Conservation (phyloP, 495 filamentous ascomycete species). For the Penicillium egyptiacum region DNA sequence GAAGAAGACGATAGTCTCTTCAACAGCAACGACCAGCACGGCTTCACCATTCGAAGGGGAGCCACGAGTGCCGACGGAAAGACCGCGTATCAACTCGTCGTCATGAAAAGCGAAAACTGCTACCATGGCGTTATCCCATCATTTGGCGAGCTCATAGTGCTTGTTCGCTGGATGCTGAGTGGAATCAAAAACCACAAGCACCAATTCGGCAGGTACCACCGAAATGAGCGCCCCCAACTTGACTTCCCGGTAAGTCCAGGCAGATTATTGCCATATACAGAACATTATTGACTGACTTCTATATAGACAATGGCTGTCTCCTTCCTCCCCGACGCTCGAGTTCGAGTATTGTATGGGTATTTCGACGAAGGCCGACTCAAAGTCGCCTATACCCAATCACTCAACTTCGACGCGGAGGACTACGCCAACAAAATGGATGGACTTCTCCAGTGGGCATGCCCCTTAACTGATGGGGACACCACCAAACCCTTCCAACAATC, state of each 20-base stretch:
- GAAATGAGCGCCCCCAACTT: neutral
- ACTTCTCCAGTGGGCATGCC: slow-evolving; percentile 13
- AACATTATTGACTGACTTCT: neutral
- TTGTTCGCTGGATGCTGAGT: slow-evolving; percentile 12
- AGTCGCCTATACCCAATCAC: slow-evolving; percentile 6
- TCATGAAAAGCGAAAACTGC: slow-evolving; percentile 3
- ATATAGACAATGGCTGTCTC: slow-evolving; percentile 15
- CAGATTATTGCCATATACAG: neutral
- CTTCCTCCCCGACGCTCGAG: slow-evolving; percentile 8
- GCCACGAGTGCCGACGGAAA: neutral
- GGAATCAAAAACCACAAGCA: neutral
- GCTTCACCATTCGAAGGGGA: slow-evolving; percentile 2
- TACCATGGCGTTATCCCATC: neutral
- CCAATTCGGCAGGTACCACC: neutral
- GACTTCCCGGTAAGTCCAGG: slow-evolving; percentile 9
- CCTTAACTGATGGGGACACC: neutral
- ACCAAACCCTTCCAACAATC: slow-evolving; percentile 8
- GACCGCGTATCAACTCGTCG: neutral
- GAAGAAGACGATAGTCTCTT: neutral
- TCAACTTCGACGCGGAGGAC: slow-evolving; percentile 6
- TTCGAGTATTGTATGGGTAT: slow-evolving; percentile 13
- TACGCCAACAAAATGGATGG: slow-evolving; percentile 4
- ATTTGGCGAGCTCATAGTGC: slow-evolving; percentile 5
- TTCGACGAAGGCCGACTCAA: slow-evolving; percentile 3
- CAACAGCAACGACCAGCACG: slow-evolving; percentile 10